Base-by-base conservation (phyloP, 192 early-diverging fungal genomes). In the Oehlia diaphana region DNA sequence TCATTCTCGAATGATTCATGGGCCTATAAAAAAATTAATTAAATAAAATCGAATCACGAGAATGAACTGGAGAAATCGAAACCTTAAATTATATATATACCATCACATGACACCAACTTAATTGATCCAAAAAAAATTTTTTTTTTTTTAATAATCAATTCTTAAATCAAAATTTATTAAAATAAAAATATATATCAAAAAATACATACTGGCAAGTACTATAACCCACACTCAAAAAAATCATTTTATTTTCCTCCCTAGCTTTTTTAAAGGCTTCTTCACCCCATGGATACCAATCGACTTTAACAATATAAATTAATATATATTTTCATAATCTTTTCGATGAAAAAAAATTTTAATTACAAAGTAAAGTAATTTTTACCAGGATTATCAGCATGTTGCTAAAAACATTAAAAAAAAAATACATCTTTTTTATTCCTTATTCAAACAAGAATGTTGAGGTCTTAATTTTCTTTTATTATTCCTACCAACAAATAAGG, bases 261-360 rank as follows among this genome's bases (percentile, higher is more conserved):
- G 91, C 89, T 50, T 84, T 84, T 26, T 81, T 67, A 66, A 92
- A 91, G 9, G 91, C 91, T 76, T 90, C 89, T 76, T 89, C 75
- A 9, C 89, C 83, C 91, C 91, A 92, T 42, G 91, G 89, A 80
- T 89, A 90, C 91, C 91, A 92, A 78, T 92, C 90, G 13, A 88
- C 87, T 70, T 63, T 5, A 42, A 42, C 4, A 12, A 67, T 6
- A 21, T 39, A 19, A 74, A 58, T 33, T 26, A 8, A 9, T 74
- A 74, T 8, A 14, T 21, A 50, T 49, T 49, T 49, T 47, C 10
- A 47, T 47, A 47, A 47, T 47, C 10, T 6, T 39, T 42, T 31
- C 37, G 37, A 50, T 49, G 31, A 12, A 44, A 23, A 26, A 50
- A 50, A 72, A 16, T 14, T 13, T 28, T 28, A 14, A 28, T 23